Conservation (phyloP, 2,329 filamentous ascomycete genomes). For the Diplodia sapinea region DNA sequence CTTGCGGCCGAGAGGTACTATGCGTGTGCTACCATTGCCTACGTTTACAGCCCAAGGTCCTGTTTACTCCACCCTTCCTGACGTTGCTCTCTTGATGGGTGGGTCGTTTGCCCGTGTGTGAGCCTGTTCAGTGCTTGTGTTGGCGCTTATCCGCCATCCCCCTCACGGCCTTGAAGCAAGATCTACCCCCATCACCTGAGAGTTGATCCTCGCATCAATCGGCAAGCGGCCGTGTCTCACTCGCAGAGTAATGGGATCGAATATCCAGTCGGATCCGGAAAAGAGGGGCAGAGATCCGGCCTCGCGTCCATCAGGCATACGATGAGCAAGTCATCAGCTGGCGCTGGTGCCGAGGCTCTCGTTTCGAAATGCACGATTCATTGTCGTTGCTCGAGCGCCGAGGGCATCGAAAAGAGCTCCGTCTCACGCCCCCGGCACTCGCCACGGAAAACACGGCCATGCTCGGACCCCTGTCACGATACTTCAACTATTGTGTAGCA, state of each 20-base stretch:
- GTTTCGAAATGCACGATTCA: conserved; percentile 4
- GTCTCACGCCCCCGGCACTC: conserved; percentile 19
- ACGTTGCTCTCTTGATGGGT: not conserved
- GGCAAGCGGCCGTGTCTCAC: conserved; percentile 5
- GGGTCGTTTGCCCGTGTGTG: not conserved
- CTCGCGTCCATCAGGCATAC: not conserved
- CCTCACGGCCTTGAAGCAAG: not conserved
- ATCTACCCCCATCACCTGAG: conserved; percentile 20
- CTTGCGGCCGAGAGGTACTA: conserved; percentile 21
- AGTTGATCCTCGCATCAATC: not conserved
- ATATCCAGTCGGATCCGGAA: not conserved
- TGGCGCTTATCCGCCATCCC: not conserved
- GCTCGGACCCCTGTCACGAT: conserved; percentile 9
- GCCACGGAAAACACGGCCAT: conserved; percentile 1
- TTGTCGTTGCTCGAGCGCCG: not conserved
- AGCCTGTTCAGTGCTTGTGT: not conserved
- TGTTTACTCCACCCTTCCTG: conserved; percentile 3
- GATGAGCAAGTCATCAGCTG: conserved; percentile 10
- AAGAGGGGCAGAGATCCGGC: conserved; percentile 9
- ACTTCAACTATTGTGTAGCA: not conserved
- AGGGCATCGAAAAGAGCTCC: conserved; percentile 11
- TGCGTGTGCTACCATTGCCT: not conserved
- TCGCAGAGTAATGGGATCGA: conserved; percentile 11
- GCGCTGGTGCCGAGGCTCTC: conserved; percentile 2
- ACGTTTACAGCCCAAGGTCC: not conserved